Evolutionary conservation across 495 filamentous ascomycete genomes (phyloP).

Genomic region (Cercophora samala): DNA sequence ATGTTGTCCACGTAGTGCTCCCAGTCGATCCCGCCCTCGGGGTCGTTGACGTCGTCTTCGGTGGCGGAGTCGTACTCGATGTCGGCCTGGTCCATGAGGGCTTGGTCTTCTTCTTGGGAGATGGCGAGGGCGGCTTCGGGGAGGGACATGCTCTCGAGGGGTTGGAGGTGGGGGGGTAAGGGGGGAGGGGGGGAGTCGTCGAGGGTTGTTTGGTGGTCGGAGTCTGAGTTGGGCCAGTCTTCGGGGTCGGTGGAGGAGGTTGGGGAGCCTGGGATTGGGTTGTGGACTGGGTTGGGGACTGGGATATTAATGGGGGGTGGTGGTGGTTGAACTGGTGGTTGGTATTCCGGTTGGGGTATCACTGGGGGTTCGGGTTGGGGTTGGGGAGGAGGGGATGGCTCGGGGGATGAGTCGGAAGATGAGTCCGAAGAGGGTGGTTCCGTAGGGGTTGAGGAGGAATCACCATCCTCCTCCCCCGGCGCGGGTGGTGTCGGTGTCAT

Average conservation of each 20-base stretch:
- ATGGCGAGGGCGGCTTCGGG: neutral
- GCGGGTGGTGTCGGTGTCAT: neutral
- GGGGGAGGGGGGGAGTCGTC: neutral
- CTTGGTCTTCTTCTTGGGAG: neutral
- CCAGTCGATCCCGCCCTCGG: neutral
- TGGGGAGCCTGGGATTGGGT: constrained; percentile 1
- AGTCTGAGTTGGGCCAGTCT: neutral
- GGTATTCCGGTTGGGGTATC: neutral
- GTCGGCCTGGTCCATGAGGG: neutral
- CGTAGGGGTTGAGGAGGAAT: neutral
- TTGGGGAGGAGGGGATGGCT: neutral
- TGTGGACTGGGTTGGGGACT: neutral
- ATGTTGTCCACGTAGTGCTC: neutral
- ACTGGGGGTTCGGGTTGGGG: neutral
- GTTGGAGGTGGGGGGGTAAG: neutral
- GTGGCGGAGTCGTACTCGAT: neutral
- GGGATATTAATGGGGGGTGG: neutral
- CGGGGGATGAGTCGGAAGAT: no score
- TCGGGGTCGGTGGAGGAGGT: neutral
- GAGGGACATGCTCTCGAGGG: neutral
- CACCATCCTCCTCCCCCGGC: no score
- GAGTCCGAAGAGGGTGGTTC: neutral
- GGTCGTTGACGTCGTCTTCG: neutral
- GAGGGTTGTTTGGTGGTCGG: neutral
- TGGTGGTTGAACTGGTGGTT: neutral